phyloP scores from a whole-genome alignment of 2,329 filamentous ascomycete genomes.

The Cladosporium cucumerinum region DNA sequence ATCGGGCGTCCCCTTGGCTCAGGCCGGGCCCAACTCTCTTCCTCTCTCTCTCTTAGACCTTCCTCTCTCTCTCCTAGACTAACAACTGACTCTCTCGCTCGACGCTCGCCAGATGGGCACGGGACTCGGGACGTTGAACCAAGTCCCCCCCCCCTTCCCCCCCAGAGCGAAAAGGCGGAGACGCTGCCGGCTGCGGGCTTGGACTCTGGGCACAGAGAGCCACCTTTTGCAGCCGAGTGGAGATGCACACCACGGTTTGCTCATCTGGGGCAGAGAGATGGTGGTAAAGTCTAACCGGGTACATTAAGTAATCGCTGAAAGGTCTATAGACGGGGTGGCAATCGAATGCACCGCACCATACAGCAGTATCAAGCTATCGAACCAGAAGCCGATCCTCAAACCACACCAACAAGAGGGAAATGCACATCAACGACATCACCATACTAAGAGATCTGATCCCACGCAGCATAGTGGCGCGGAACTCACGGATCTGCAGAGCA shows the following conservation, averaged over 20 bases:
- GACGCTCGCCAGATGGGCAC: background rate
- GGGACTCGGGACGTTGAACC: background rate
- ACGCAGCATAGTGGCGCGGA: background rate
- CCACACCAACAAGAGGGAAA: background rate
- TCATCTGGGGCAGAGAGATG: background rate
- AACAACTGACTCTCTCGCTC: background rate
- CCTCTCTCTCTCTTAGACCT: background rate
- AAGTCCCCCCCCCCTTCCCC: too few species aligned
- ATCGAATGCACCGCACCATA: background rate
- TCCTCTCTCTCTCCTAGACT: background rate
- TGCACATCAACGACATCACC: background rate
- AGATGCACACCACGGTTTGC: background rate
- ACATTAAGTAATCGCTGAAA: background rate
- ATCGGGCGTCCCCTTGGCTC: background rate
- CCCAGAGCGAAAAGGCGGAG: constrained; percentile 6
- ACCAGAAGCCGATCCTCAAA: background rate
- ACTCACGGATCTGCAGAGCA: constrained; percentile 8
- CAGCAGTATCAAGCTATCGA: background rate
- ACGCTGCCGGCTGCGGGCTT: background rate
- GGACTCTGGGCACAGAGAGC: background rate
- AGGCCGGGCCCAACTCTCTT: background rate
- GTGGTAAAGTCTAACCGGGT: background rate
- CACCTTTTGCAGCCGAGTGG: background rate
- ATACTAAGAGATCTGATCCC: background rate
- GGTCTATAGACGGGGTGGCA: background rate